phyloP scores from a whole-genome alignment of 192 early-diverging fungal species.

The Dimargaris xerosporica region DNA sequence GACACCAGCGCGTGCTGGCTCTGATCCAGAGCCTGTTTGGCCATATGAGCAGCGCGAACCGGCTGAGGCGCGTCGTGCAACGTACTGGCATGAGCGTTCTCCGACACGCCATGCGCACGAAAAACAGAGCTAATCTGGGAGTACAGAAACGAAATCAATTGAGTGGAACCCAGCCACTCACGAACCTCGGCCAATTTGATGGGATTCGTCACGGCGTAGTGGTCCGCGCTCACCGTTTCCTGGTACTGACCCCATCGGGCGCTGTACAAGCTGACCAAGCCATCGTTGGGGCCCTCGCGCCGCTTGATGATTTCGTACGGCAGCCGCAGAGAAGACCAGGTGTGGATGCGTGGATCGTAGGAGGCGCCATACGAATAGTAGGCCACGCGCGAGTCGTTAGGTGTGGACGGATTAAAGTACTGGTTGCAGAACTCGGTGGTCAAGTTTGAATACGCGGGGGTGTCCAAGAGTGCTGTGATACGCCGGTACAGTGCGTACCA shows the following conservation, averaged over 20 bases:
- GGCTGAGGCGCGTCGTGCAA: not conserved
- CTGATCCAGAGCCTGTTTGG: not conserved
- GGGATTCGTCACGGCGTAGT: constrained; percentile 66
- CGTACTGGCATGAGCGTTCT: not conserved
- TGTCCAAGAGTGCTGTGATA: constrained; percentile 60
- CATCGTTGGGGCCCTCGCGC: constrained; percentile 84
- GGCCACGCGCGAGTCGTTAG: constrained; percentile 51
- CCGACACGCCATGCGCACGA: not conserved
- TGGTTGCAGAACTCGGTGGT: constrained; percentile 72
- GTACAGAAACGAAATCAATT: not conserved
- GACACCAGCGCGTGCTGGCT: not conserved
- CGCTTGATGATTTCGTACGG: constrained; percentile 61
- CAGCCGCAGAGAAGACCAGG: constrained; percentile 56
- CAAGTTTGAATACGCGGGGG: constrained; percentile 81
- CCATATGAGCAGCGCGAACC: not conserved
- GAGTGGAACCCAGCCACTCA: not conserved
- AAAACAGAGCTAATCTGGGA: constrained; percentile 3
- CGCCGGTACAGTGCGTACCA: constrained; percentile 30
- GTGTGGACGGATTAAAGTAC: constrained; percentile 80
- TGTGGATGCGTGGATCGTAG: constrained; percentile 44
- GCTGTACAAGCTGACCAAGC: constrained; percentile 65
- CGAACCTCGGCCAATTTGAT: constrained; percentile 7
- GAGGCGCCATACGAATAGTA: constrained; percentile 74
- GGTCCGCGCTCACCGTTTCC: constrained; percentile 64
- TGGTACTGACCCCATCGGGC: constrained; percentile 84